Evolutionary conservation across 2,329 filamentous ascomycete species (phyloP), one percentile per base, ranked within the genome.

Genomic region (Ophiognomonia clavigignenti-juglandacearum): DNA sequence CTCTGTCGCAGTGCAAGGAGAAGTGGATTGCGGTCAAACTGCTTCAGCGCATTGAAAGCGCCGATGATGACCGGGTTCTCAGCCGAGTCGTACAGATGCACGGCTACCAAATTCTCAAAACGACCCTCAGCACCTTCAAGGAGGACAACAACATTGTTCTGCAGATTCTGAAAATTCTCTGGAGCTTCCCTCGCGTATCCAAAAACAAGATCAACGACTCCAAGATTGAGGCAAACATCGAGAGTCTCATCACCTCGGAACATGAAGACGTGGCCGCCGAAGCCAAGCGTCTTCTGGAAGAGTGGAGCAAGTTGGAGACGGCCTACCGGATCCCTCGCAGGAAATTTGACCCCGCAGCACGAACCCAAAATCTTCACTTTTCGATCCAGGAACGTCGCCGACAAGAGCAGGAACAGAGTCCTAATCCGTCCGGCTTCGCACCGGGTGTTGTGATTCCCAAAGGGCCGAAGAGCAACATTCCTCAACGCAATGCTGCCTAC

Each of bases 11-110:
- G 65, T 96, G 89, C 75, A 95, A 96, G 68, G 93, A 98, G 74
- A 96, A 96, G 68, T 98, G 93, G 93, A 96, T 98, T 65, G 90
- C 88, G 3, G 90, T 96, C 68, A 97, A 97, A 69, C 74, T 98
- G 47, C 79, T 98, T 50, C 80, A 84, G 56, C 91, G 93, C 43
- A 90, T 98, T 53, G 88, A 96, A 66, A 78, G 80, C 34, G 91
- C 86, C 61, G 80, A 92, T 40, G 90, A 96, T 57, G 89, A 96
- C 60, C 83, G 83, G 53, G 88, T 96, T 47, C 82, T 88, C 51
- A 88, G 93, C 65, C 83, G 86, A 43, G 90, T 97, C 32, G 87
- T 96, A 61, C 88, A 88, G 59, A 95, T 97, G 85, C 93, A 97
- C 71, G 93, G 92, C 43, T 98, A 98, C 64, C 86, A 92, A 61